These are phyloP conservation scores for Collybia sordida DNA, from an alignment of 768 basidiomycete species.

Conservation along the genomic window DNA sequence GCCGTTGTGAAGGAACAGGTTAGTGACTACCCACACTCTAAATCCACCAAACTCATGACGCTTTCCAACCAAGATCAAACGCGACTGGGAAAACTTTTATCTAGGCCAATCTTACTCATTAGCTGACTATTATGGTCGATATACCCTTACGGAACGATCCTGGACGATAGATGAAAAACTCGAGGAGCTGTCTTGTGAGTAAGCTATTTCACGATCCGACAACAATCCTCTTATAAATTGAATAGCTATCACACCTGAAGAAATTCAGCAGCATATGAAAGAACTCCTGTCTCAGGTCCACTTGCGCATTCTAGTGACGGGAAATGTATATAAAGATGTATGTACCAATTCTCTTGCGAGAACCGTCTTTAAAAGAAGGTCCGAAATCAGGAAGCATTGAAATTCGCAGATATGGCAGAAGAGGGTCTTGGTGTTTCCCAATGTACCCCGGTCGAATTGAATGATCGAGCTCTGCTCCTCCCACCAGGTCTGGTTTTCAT, in stretches of 20 bases:
- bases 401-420: conserved; percentile 72
- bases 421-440: conserved; percentile 55
- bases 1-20: conserved; percentile 86
- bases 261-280: conserved; percentile 62
- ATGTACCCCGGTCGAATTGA: conserved; percentile 54
- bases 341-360: conserved; percentile 20
- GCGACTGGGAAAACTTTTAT: conserved; percentile 85
- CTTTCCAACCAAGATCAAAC: conserved; percentile 50
- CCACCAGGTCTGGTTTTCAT: conserved; percentile 52
- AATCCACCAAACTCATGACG: background rate
- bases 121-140: conserved; percentile 72
- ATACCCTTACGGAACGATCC: conserved; percentile 67
- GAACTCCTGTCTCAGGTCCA: conserved; percentile 63
- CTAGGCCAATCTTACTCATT: conserved; percentile 81
- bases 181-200: conserved; percentile 70
- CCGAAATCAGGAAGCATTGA: conserved; percentile 65
- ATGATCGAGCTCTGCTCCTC: conserved; percentile 60
- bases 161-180: conserved; percentile 82
- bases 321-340: conserved; percentile 85
- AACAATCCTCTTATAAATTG: background rate
- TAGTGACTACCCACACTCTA: conserved; percentile 6
- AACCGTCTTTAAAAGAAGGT: conserved; percentile 3
- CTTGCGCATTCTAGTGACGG: conserved; percentile 73
- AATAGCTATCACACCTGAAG: conserved; percentile 71
- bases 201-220: background rate